Conservation (phyloP, 345 rosid genomes). For the Syzygium aqueum region DNA sequence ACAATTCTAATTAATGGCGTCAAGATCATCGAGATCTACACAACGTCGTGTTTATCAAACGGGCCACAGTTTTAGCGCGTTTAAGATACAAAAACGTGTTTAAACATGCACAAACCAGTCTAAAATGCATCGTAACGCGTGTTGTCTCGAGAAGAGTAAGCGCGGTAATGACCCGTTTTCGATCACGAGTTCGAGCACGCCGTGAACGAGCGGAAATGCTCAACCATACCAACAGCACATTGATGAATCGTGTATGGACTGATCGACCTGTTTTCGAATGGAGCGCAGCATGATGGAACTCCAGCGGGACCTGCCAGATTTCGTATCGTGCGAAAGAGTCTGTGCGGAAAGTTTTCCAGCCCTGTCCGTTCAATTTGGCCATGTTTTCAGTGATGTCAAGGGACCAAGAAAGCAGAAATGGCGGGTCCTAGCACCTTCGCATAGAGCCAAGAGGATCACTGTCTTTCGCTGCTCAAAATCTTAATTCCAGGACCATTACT, state of each 20-base stretch:
- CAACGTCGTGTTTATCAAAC: not conserved
- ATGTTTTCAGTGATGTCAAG: not conserved
- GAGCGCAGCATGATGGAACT: not conserved
- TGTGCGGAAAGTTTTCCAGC: not conserved
- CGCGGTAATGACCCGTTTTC: no score
- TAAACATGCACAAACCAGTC: not conserved
- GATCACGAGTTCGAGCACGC: no score
- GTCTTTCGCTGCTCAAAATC: not conserved
- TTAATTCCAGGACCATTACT: not conserved
- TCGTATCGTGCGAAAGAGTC: accelerated
- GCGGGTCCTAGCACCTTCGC: no score
- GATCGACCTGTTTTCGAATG: no score
- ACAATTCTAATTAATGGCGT: no score
- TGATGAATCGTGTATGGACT: no score
- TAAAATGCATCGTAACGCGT: not conserved
- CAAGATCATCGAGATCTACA: not conserved
- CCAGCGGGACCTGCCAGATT: not conserved
- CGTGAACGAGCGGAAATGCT: no score
- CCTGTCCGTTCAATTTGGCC: not conserved
- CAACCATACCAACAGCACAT: no score
- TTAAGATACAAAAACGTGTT: not conserved
- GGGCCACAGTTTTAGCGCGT: not conserved
- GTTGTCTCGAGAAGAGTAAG: no score
- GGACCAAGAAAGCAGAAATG: not conserved
- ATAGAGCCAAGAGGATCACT: not conserved